Base-by-base conservation (phyloP, 2,329 filamentous ascomycete genomes). In the Chaetothyriales sp. region DNA sequence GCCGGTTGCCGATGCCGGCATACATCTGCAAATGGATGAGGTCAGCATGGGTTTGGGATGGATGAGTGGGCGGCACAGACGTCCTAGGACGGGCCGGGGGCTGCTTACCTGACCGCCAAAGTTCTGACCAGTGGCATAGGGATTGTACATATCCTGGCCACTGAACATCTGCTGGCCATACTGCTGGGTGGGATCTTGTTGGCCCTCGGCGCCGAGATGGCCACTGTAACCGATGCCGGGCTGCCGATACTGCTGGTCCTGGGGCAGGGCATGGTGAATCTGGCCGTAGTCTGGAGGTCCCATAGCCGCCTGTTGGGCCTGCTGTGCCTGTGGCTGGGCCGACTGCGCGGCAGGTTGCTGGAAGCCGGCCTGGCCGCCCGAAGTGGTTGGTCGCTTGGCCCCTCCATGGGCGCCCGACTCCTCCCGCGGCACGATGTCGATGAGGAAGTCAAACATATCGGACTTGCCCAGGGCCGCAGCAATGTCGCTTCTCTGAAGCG, bases 361-460 rank as follows among this genome's bases (percentile, higher is more conserved):
- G 26, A 62, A 60, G 42, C 69, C 56, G 60, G 69, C 66, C 36
- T 74, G 66, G 55, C 79, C 74, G 6, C 76, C 72, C 44, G 74
- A 72, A 44, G 63, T 66, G 28, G 62, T 65, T 44, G 68, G 63
- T 58, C 71, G 70, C 47, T 70, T 74, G 25, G 51, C 52, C 47
- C 52, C 50, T 32, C 53, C 55, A 64, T 89, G 87, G 19, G 84
- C 81, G 8, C 85, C 78, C 36, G 90, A 88, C 67, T 98, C 92
- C 67, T 98, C 92, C 49, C 92, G 83, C 2, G 92, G 92, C 5
- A 98, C 92, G 55, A 98, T 98, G 65, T 98, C 92, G 65, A 98
- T 98, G 53, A 98, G 75, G 70, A 98, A 98, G 71, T 98, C 92
- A 67, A 98, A 98, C 92, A 98, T 98, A 71, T 98, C 92, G 19